phyloP scores from a whole-genome alignment of 2,329 filamentous ascomycete genomes.

The Pezicula radicicola region DNA sequence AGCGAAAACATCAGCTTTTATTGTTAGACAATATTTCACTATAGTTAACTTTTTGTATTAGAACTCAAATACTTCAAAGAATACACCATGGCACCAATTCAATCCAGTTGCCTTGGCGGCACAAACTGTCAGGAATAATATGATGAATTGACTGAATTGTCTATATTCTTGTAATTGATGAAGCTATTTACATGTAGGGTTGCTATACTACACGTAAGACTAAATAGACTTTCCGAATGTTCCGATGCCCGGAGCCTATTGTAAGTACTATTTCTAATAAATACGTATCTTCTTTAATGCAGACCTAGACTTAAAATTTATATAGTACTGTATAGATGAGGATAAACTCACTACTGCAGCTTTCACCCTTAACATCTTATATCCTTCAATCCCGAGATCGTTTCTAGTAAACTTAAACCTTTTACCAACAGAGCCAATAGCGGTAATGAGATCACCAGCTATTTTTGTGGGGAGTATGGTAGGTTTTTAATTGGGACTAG shows the following conservation, averaged over 20 bases:
- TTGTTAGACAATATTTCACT: constrained; percentile 19
- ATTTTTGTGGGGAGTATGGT: constrained; percentile 10
- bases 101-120: constrained; percentile 18
- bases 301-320: constrained; percentile 12
- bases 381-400: constrained; percentile 6
- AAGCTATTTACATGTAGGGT: too few relatives aligned
- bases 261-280: too few relatives aligned
- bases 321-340: constrained; percentile 20
- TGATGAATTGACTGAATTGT: too few relatives aligned
- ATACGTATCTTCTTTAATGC: constrained; percentile 13
- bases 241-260: too few relatives aligned
- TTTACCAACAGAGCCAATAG: constrained; percentile 12
- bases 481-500: constrained; percentile 6
- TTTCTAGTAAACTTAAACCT: constrained; percentile 12
- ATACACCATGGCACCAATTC: neutral
- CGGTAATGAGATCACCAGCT: constrained; percentile 15
- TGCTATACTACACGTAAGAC: too few relatives aligned
- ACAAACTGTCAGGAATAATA: too few relatives aligned
- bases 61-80: too few relatives aligned
- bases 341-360: constrained; percentile 19
- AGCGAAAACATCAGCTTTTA: too few relatives aligned
- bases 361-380: constrained; percentile 17
- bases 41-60: too few relatives aligned
- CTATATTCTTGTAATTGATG: too few relatives aligned
- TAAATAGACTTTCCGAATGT: too few relatives aligned